phyloP scores from a whole-genome alignment of 2,329 filamentous ascomycete species.

The Rhynchosporium graminicola region DNA sequence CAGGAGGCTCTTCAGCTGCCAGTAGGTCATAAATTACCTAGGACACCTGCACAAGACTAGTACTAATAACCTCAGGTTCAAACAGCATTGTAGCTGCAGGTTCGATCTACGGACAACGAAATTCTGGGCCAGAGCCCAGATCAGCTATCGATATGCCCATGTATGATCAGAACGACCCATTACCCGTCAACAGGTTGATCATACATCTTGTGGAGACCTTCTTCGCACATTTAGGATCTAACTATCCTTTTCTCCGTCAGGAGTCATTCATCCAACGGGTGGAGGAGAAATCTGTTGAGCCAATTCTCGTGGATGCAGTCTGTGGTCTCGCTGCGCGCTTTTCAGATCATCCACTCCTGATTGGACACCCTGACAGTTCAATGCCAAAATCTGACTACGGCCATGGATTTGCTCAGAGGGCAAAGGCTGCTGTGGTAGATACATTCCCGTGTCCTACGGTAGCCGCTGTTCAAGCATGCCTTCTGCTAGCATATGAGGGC shows the following conservation, averaged over 20 bases:
- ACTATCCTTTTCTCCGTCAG: conserved; percentile 78
- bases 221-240: conserved; percentile 80
- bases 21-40: conserved; percentile 21
- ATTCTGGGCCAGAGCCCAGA: conserved; percentile 31
- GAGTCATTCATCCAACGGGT: conserved; percentile 74
- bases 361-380: conserved; percentile 51
- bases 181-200: conserved; percentile 74
- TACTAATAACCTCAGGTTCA: conserved; percentile 36
- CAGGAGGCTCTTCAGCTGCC: conserved; percentile 37
- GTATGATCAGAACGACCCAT: conserved; percentile 72
- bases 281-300: conserved; percentile 77
- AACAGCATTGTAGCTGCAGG: conserved; percentile 25
- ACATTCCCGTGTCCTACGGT: conserved; percentile 81
- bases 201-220: conserved; percentile 77
- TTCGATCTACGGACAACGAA: conserved; percentile 31
- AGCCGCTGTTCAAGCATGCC: conserved; percentile 78
- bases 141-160: conserved; percentile 56
- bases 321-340: conserved; percentile 82
- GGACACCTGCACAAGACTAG: neutral
- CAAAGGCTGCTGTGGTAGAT: conserved; percentile 80
- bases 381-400: conserved; percentile 67
- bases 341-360: conserved; percentile 60
- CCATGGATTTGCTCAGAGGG: conserved; percentile 75
- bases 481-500: conserved; percentile 84
- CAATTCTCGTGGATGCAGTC: conserved; percentile 83